Percentiles rank a stretch among this genome's conserved stretches.
Conservation (phyloP, 75 land plant genomes). For the Chamaecyparis obtusa region DNA sequence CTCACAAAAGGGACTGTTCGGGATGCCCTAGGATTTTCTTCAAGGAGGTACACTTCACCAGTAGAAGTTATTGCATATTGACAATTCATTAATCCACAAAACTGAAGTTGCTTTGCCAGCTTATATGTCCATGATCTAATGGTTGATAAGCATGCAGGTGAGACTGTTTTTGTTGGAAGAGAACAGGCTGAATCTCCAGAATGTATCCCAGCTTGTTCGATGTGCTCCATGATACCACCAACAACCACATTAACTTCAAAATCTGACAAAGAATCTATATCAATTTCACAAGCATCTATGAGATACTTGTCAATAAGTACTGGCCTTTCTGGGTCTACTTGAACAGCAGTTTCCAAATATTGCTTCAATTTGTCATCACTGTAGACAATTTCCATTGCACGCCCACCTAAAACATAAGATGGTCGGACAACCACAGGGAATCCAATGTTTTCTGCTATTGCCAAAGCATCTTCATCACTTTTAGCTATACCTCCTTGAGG, state of each 20-base stretch:
- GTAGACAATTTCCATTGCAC: conserved; percentile 99
- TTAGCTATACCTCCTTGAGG: conserved; percentile 98
- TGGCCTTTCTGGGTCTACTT: conserved; percentile 96
- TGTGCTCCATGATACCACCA: conserved; percentile 99
- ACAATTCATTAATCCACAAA: conserved; percentile 96
- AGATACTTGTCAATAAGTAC: conserved; percentile 92
- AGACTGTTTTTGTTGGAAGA: conserved; percentile 79
- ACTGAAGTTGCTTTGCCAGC: conserved; percentile 73
- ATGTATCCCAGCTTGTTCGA: conserved; percentile 99
- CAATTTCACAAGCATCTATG: conserved; percentile 91
- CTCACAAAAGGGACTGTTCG: conserved; percentile 99
- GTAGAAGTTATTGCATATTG: conserved; percentile 90
- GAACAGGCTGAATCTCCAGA: conserved; percentile 99
- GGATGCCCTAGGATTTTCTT: conserved; percentile 98
- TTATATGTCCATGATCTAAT: conserved; percentile 81
- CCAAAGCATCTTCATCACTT: conserved; percentile 88
- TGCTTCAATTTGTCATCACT: conserved; percentile 82
- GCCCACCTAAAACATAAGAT: conserved; percentile 98
- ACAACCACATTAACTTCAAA: conserved; percentile 83
- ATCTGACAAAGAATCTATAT: conserved; percentile 94
- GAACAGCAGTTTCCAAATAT: conserved; percentile 88
- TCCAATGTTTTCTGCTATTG: conserved; percentile 82
- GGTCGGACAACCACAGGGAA: conserved; percentile 99
- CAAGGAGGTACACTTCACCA: conserved; percentile 84
- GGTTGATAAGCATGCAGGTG: conserved; percentile 50